These are phyloP conservation scores for Aurantiochytrium sp. DNA, from an alignment of 108 stramenopile genomes.

Conservation along the genomic window DNA sequence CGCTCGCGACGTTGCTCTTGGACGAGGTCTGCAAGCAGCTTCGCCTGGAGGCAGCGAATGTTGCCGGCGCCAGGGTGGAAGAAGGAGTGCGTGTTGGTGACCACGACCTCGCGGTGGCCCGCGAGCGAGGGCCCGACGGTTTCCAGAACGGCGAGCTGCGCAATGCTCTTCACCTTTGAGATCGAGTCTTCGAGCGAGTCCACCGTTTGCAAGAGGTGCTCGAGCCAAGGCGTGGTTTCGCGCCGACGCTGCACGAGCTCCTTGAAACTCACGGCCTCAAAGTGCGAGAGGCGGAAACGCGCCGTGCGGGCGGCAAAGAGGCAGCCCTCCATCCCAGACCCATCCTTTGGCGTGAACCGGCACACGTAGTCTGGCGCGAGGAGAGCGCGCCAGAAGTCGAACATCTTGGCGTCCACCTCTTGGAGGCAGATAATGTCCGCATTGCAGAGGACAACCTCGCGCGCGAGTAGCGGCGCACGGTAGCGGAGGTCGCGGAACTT, in stretches of 20 bases:
- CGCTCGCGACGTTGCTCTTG: background rate
- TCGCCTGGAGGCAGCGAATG: background rate
- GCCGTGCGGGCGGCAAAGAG: background rate
- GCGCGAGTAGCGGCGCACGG: background rate
- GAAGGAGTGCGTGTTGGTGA: slow-evolving; percentile 20
- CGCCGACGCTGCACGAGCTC: background rate
- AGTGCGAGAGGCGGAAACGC: background rate
- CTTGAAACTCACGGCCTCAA: background rate
- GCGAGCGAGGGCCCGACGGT: too few species aligned
- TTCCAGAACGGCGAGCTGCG: background rate
- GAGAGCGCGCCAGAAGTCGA: background rate
- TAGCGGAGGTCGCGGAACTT: background rate
- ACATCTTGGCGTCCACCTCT: background rate
- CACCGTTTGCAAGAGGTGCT: background rate
- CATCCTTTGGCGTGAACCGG: background rate
- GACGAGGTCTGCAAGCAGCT: background rate
- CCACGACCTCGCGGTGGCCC: background rate
- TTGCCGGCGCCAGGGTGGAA: background rate
- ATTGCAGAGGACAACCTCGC: background rate
- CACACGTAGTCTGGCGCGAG: background rate
- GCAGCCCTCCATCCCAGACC: background rate
- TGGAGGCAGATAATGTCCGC: background rate
- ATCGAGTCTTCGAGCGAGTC: background rate
- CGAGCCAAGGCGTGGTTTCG: background rate
- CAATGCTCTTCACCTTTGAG: background rate